Conservation (phyloP, 352 stramenopile species). For the Globisporangium middletonii region DNA sequence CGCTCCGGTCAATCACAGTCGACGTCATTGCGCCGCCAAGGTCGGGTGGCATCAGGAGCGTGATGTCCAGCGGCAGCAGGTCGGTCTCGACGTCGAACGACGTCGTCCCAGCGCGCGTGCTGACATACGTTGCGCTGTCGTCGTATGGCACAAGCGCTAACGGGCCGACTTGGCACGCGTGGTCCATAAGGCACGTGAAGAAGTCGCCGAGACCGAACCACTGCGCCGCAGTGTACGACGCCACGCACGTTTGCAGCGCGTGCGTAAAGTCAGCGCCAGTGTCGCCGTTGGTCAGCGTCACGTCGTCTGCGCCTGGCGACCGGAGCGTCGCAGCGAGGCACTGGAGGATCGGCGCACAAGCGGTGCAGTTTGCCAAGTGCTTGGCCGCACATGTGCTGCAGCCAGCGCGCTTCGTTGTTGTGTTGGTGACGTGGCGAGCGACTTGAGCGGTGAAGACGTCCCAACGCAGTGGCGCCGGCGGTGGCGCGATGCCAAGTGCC, state of each 20-base stretch:
- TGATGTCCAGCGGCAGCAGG: neutral
- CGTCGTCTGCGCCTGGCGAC: neutral
- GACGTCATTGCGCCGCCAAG: neutral
- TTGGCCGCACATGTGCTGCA: neutral
- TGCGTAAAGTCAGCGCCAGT: conserved; percentile 6
- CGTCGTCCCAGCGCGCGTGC: neutral
- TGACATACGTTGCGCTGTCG: conserved; percentile 5
- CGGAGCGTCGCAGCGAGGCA: conserved; percentile 4
- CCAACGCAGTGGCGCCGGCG: neutral
- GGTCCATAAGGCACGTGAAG: conserved; percentile 8
- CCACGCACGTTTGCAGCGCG: conserved; percentile 2
- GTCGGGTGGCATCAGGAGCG: neutral
- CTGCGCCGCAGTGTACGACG: neutral
- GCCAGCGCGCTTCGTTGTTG: neutral
- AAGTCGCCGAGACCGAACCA: conserved; percentile 3
- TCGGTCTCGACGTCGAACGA: conserved; percentile 1
- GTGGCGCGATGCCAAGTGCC: neutral
- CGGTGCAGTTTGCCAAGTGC: neutral
- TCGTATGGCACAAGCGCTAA: neutral
- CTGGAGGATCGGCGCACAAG: neutral
- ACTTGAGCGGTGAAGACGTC: neutral
- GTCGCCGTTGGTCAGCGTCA: neutral
- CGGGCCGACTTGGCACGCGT: conserved; percentile 5
- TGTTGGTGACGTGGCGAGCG: neutral
- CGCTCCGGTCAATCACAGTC: neutral